Evolutionary conservation across 2,329 filamentous ascomycete genomes (phyloP), one percentile per base, ranked within the genome.

Genomic region (Penicillium sp.): DNA sequence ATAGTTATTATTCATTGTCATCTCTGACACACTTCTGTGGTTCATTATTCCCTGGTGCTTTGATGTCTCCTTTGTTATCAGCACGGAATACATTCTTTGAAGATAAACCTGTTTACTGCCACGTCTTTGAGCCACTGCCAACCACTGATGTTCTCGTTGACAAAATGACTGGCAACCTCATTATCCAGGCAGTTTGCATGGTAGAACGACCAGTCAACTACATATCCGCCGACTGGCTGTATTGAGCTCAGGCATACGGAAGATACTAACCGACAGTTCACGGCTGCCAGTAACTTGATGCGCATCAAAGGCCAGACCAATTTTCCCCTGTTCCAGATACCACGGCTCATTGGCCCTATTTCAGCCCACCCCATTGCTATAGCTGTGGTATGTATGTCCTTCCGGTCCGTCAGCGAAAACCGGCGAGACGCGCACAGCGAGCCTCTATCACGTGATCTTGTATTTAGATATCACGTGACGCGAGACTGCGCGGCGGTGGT

Each of bases 41-140:
- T 43, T 48, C 52, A 30, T 55, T 55, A 43, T 55, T 49, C 21
- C 30, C 52, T 55, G 33, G 42, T 48, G 45, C 52, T 55, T 55
- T 55, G 30, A 55, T 40, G 33, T 43, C 45, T 55, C 23, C 21
- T 49, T 40, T 49, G n/a, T n/a, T n/a, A n/a, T n/a, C n/a, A n/a
- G n/a, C n/a, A n/a, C n/a, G n/a, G 26, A 30, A 23, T 21, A 23
- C 33, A 20, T 48, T 28, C 24, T 9, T 18, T 33, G 26, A 12
- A n/a, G n/a, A n/a, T n/a, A n/a, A n/a, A n/a, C n/a, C n/a, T n/a
- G n/a, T n/a, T n/a, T n/a, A n/a, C n/a, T 38, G 16, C n/a, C 16
- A 38, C 6, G 16, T 16, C 16, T n/a, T 38, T 38, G 16, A 38
- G 33, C 4, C 8, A 38, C 16, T 38, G 16, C 16, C 16, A 38